Evolutionary conservation across 306 rosid genomes (phyloP), one percentile per base, ranked within the genome.

Genomic region (Glycine latifolia): DNA sequence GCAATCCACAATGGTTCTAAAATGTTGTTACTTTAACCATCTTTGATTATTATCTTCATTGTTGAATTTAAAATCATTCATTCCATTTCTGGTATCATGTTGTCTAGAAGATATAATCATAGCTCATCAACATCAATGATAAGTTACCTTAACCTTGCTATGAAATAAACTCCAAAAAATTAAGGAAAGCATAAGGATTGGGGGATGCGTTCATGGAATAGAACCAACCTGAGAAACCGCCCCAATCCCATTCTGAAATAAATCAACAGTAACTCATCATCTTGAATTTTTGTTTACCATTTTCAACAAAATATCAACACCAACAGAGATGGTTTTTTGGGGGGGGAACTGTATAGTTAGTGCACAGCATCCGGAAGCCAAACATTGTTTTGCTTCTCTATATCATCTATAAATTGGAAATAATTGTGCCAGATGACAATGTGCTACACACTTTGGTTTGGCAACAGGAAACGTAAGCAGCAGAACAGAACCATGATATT

Each of bases 201-300:
- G 88, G 88, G 80, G 95, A 75, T 68, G 97, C 97, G 70, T 84
- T 79, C 82, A 79, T 84, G 71, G 90, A 82, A 82, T 86, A 88
- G 68, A 95, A 85, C 97, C 99, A 95, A 80, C 90, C 90, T 77
- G 97, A 97, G 81, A 93, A 91, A 75, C 97, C 97, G 10, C 99
- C 99, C 69, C 91, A 89, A 80, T 95, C 97, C 99, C 99, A 95
- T 90, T 93, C 98, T 95, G 92, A 87, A 88, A 81, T 61, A 84
- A 75, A 88, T 70, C 76, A 78, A 49, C 48, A 77, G 62, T 61
- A 47, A 79, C 10, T 56, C 44, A 52, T 81, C 60, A 78, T 73
- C 41, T 65, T 37, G 55, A 80, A 80, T 61, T 80, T 33, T 60
- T 61, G 47, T 53, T 61, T 73, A 56, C 53, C 73, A 41, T 76